phyloP scores from a whole-genome alignment of 495 filamentous ascomycete species.

The Hypoxylon lienhwacheense region DNA sequence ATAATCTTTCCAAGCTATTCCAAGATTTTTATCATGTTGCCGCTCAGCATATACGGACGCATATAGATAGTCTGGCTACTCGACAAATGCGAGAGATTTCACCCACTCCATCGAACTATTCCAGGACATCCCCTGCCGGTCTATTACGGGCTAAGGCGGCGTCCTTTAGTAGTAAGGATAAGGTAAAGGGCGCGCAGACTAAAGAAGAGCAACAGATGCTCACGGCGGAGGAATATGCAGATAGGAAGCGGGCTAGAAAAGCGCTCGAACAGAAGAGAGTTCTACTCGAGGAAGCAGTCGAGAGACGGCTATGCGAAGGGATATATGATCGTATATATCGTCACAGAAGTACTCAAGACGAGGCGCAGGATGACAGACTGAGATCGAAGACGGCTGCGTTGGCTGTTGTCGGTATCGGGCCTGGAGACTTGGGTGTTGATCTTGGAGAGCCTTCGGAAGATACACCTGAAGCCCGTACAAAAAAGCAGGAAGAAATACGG shows the following conservation, averaged over 20 bases:
- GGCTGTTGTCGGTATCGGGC: slow-evolving; percentile 82
- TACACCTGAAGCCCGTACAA: slow-evolving; percentile 53
- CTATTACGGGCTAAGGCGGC: slow-evolving; percentile 55
- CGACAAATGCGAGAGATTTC: slow-evolving; percentile 68
- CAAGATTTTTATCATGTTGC: slow-evolving; percentile 92
- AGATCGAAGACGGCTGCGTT: slow-evolving; percentile 93
- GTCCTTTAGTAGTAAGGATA: slow-evolving; percentile 54
- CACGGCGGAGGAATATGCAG: slow-evolving; percentile 78
- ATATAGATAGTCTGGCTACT: slow-evolving; percentile 79
- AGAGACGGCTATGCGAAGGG: slow-evolving; percentile 81
- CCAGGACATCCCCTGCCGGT: slow-evolving; percentile 55
- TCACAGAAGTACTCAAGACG: slow-evolving; percentile 88
- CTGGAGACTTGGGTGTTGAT: slow-evolving; percentile 84
- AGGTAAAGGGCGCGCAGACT: slow-evolving; percentile 41
- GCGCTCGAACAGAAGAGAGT: slow-evolving; percentile 73
- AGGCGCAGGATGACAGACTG: slow-evolving; percentile 91
- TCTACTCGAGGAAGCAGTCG: slow-evolving; percentile 88
- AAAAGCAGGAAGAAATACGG: slow-evolving; percentile 71
- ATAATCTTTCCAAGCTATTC: slow-evolving; percentile 81
- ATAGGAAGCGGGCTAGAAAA: slow-evolving; percentile 75
- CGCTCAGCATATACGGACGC: slow-evolving; percentile 79
- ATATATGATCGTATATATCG: slow-evolving; percentile 88
- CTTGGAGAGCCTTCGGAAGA: slow-evolving; percentile 53
- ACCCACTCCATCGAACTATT: slow-evolving; percentile 53
- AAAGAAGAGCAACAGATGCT: slow-evolving; percentile 82